Conservation (phyloP, 2,329 filamentous ascomycete genomes). For the Sporothrix protearum region DNA sequence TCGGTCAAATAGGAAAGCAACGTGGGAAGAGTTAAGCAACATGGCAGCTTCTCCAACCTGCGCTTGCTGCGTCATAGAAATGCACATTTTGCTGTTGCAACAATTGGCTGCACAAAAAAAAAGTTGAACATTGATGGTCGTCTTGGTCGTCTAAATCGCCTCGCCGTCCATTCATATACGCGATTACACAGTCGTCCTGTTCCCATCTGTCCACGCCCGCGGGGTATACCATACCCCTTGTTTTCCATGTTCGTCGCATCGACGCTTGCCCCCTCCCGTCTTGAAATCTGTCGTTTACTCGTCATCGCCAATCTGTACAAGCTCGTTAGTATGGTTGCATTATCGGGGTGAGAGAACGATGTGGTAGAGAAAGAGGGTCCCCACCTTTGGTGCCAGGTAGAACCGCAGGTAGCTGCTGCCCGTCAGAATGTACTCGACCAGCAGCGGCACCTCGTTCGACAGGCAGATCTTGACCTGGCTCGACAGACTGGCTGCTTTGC, state of each 20-base stretch:
- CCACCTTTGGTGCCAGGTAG: slow-evolving; percentile 96
- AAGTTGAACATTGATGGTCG: slow-evolving; percentile 5
- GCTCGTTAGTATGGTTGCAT: slow-evolving; percentile 25
- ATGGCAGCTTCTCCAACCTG: not conserved
- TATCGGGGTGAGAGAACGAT: not conserved
- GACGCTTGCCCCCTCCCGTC: not conserved
- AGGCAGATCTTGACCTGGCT: slow-evolving; percentile 83
- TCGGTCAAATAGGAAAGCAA: not conserved
- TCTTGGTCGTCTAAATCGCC: slow-evolving; percentile 16
- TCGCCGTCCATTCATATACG: slow-evolving; percentile 7
- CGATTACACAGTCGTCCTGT: not conserved
- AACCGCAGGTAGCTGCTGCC: slow-evolving; percentile 89
- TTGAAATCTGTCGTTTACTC: slow-evolving; percentile 32
- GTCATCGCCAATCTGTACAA: slow-evolving; percentile 39
- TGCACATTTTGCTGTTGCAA: not conserved
- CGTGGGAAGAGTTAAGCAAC: not conserved
- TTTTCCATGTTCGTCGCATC: slow-evolving; percentile 26
- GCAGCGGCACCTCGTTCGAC: slow-evolving; percentile 90
- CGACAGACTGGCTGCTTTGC: slow-evolving; percentile 89
- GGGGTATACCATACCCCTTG: slow-evolving; percentile 4
- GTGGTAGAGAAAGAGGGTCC: slow-evolving; percentile 29
- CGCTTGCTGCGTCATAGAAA: not conserved
- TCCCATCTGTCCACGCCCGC: not conserved
- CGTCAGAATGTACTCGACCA: slow-evolving; percentile 83
- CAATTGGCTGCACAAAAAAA: not conserved